Evolutionary conservation across 1,284 basidiomycete species (phyloP), one percentile per base, ranked within the genome.

Genomic region (Pseudozyma tsukubaensis): DNA sequence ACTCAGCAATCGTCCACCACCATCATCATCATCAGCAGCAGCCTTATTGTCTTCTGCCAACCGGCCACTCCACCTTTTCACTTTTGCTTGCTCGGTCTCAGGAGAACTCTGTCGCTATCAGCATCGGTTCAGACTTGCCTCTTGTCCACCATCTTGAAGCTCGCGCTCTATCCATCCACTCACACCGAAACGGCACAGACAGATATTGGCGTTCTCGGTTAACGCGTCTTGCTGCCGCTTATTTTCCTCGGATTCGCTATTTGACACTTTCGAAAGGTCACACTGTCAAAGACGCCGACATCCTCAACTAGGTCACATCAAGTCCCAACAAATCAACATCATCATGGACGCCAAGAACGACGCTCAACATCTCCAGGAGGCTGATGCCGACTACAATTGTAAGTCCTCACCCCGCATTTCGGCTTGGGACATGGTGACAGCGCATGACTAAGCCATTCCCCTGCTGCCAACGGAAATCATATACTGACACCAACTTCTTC

Each of bases 1-100:
- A 70, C 67, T 70, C 67, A 70, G 67, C 67, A 70, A 48, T 45
- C 47, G 21, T 57, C 36, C 56, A 29, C 49, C 44, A 45, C 66
- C 51, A 59, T 50, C 66, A 67, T 45, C 64, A 37, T 49, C 55
- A 32, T 50, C 21, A 29, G 24, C 24, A 29, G 6, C 24, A 29
- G 14, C 39, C 24, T 29, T 6, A 29, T 29, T 29, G 24, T 6
- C 24, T 29, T 29, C 24, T 29, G 24, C 24, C 24, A 29, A 29
- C 24, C 3, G 24, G 24, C 24, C 3, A 29, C 24, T 29, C 6
- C 24, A 29, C 24, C 24, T 29, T 29, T 29, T 29, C 24, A 29
- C 24, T 29, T 29, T 29, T 3, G 24, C 24, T 29, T 29, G 24
- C 24, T 29, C 24, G 24, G 24, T 29, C 24, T 29, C 6, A 29